These are phyloP conservation scores for Paraglomus brasilianum DNA, from an alignment of 192 early-diverging fungal genomes.

Conservation along the genomic window DNA sequence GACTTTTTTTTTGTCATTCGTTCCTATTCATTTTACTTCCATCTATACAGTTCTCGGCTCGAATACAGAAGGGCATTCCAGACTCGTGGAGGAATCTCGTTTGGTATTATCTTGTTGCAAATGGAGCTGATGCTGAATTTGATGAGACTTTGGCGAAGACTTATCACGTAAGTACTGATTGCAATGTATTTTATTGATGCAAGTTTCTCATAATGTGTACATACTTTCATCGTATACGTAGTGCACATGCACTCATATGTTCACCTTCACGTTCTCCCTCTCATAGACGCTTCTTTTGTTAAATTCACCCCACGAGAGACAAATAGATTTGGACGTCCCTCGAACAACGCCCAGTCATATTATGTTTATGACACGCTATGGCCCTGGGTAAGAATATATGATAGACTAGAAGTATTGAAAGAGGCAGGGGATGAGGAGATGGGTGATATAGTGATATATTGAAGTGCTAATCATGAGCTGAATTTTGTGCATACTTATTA, in stretches of 20 bases:
- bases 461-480: neutral
- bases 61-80: slow-evolving; percentile 60
- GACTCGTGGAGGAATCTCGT: slow-evolving; percentile 57
- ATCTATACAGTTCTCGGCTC: slow-evolving; percentile 41
- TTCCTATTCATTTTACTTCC: neutral
- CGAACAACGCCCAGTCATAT: slow-evolving; percentile 57
- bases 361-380: slow-evolving; percentile 59
- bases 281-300: slow-evolving; percentile 38
- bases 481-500: neutral
- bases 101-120: slow-evolving; percentile 46
- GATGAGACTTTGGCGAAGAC: slow-evolving; percentile 27
- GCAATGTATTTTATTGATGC: neutral
- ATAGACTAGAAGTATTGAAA: neutral
- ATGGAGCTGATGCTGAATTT: slow-evolving; percentile 23
- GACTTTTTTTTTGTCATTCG: neutral
- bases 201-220: neutral
- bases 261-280: neutral
- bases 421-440: no score
- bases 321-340: slow-evolving; percentile 62
- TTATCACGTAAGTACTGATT: slow-evolving; percentile 14
- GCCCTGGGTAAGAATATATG: slow-evolving; percentile 44
- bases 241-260: neutral
- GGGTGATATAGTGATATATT: neutral
- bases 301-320: slow-evolving; percentile 47
- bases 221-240: neutral